These are phyloP conservation scores for Fraxinus pennsylvanica DNA, from an alignment of 257 asterid species.

Conservation along the genomic window DNA sequence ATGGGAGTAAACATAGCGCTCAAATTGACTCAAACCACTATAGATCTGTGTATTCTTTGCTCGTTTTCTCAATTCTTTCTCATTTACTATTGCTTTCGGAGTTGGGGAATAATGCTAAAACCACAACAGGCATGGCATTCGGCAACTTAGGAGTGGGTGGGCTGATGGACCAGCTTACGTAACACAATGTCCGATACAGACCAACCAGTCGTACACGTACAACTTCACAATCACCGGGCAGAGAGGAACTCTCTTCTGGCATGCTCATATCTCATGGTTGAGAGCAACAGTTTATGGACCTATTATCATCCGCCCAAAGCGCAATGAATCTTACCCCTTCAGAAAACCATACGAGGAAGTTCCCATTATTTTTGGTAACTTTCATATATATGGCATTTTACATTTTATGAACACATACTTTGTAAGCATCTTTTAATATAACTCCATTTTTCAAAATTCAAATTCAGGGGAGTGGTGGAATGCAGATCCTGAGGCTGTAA, in stretches of 20 bases:
- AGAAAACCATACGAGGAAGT: slow-evolving; percentile 62
- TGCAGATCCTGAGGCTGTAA: slow-evolving; percentile 62
- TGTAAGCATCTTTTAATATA: background rate
- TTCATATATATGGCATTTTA: background rate
- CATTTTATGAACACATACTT: background rate
- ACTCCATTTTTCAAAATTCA: slow-evolving; percentile 8
- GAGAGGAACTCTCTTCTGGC: slow-evolving; percentile 74
- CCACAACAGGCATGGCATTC: slow-evolving; percentile 56
- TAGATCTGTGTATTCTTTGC: too few relatives aligned
- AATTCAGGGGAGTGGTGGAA: slow-evolving; percentile 75
- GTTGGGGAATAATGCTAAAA: too few relatives aligned
- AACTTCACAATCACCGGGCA: slow-evolving; percentile 73
- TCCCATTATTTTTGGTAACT: slow-evolving; percentile 56
- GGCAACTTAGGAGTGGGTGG: slow-evolving; percentile 68
- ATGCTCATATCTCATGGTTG: slow-evolving; percentile 69
- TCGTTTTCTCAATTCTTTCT: too few relatives aligned
- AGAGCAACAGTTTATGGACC: slow-evolving; percentile 67
- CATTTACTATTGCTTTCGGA: too few relatives aligned
- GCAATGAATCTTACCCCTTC: slow-evolving; percentile 63
- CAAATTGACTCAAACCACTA: too few relatives aligned
- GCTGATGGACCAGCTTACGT: slow-evolving; percentile 71
- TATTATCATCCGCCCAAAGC: slow-evolving; percentile 54
- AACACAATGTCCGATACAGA: slow-evolving; percentile 72
- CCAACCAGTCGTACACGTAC: slow-evolving; percentile 50
- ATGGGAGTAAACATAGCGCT: too few relatives aligned